Evolutionary conservation across 768 basidiomycete species (phyloP), one percentile per base, ranked within the genome.

Genomic region (Rhizopogon vesiculosus): DNA sequence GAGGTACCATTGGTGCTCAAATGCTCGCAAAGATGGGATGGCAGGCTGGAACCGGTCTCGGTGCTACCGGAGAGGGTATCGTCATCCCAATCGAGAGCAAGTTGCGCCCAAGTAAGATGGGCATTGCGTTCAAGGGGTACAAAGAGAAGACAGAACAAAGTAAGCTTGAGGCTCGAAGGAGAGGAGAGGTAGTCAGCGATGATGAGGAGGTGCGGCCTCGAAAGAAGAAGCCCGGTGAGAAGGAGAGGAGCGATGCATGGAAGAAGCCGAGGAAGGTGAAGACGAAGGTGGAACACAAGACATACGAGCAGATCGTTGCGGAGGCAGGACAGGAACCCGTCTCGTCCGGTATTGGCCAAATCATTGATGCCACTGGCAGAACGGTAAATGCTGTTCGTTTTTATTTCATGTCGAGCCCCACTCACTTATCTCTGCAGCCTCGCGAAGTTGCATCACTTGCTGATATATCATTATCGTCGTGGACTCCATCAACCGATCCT

Each of bases 11-110:
- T 58, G 97, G 95, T 61, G 91, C 95, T 18, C 86, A 87, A 54
- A 84, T 98, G 83, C 82, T 99, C 22, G 83, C 83, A 29, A 98
- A 95, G 75, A 94, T 95, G 88, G 97, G 97, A 7, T 99, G 97
- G 97, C 77, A 86, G 66, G 75, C 86, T 0, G 97, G 87, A 3
- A 78, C 78, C 3, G 94, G 94, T 61, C 78, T 97, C 8, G 93
- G 93, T 58, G 69, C 78, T 1, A 72, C 73, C 1, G 87, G 87
- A 1, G 84, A 87, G 61, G 93, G 93, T 62, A 95, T 95, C 49
- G 83, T 92, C n/a, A 84, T 85, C 5, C 93, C 93, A 0, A 78
- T 97, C 13, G 92, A 95, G 67, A 84, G 81, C 64, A 94, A 92
- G 67, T 61, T 93, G 53, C 83, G 93, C 5, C 91, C 89, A 5